Evolutionary conservation across 2,329 filamentous ascomycete species (phyloP), one percentile per base, ranked within the genome.

Genomic region (Graphiopsis chlorocephala): DNA sequence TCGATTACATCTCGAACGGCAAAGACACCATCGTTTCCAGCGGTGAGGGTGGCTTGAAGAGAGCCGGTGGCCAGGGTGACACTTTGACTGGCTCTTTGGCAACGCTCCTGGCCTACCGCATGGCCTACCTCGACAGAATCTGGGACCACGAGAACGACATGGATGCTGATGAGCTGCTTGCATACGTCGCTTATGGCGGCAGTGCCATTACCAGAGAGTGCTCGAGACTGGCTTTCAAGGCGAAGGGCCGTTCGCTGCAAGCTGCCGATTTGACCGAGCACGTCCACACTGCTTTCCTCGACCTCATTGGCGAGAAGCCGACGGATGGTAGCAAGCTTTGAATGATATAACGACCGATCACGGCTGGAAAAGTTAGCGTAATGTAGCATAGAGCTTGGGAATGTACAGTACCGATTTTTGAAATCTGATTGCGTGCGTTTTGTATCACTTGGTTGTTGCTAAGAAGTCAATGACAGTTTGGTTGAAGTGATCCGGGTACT

Each of bases 51-150:
- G 94, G 94, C 0, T 79, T 88, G 76, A 99, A 99, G 85, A 84
- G 95, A 69, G 94, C 91, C 65, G 95, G 94, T 56, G 95, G 95
- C 0, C 95, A 99, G 79, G 95, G 95, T 1, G 95, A 99, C 79
- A 98, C 95, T 4, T 81, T 99, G 69, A 98, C 95, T 0, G 95
- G 95, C 1, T 88, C 88, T 35, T 81, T 99, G 69, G 95, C 91
- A 1, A 98, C 95, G 3, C 87, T 99, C 70, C 78, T 98, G 68
- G 93, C 87, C 1, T 99, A 94, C 88, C 85, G 94, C 66, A 89
- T 88, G 75, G 92, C 92, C 25, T 99, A 99, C 77, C 82, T 92
- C 62, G 91, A 97, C 65, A 83, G 84, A 29, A 78, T 97, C 4
- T 98, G 94, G 94, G 88, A 84, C 26, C 81, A 83, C 69, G 81